phyloP scores from a whole-genome alignment of 768 basidiomycete genomes.

The Leccinum arenicola region DNA sequence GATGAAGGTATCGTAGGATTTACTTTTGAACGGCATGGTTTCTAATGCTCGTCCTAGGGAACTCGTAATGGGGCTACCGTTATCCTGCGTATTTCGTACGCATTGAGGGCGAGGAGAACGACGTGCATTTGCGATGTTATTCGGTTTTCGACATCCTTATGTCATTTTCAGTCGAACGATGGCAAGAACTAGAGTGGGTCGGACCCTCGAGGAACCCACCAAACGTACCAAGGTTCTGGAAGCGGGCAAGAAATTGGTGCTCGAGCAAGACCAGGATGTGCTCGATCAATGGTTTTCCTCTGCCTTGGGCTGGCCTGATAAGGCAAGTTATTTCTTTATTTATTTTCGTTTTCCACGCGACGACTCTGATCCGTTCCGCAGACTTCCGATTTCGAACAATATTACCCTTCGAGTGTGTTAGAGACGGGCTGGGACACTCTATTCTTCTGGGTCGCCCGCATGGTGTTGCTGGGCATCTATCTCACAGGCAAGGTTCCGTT shows the following conservation, averaged over 20 bases:
- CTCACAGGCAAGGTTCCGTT: conserved; percentile 93
- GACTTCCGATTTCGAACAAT: conserved; percentile 64
- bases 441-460: conserved; percentile 99
- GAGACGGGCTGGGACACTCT: conserved; percentile 54
- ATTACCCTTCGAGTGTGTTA: conserved; percentile 79
- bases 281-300: conserved; percentile 99
- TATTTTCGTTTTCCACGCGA: neutral
- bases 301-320: conserved; percentile 94
- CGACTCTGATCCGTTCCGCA: conserved; percentile 27
- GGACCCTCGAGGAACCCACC: conserved; percentile 73
- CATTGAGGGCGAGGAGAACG: conserved; percentile 71
- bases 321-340: conserved; percentile 42
- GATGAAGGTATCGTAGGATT: conserved; percentile 55
- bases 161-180: conserved; percentile 49
- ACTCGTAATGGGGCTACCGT: conserved; percentile 95
- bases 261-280: conserved; percentile 95
- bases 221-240: conserved; percentile 71
- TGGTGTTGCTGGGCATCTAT: conserved; percentile 89
- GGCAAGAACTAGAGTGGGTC: conserved; percentile 89
- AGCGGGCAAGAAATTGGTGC: conserved; percentile 59
- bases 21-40: neutral
- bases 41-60: conserved; percentile 47
- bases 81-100: conserved; percentile 91
- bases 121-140: conserved; percentile 43
- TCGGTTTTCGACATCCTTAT: neutral